These are phyloP conservation scores for Solanum infundibuliforme DNA, from an alignment of 257 asterid genomes.

Conservation along the genomic window DNA sequence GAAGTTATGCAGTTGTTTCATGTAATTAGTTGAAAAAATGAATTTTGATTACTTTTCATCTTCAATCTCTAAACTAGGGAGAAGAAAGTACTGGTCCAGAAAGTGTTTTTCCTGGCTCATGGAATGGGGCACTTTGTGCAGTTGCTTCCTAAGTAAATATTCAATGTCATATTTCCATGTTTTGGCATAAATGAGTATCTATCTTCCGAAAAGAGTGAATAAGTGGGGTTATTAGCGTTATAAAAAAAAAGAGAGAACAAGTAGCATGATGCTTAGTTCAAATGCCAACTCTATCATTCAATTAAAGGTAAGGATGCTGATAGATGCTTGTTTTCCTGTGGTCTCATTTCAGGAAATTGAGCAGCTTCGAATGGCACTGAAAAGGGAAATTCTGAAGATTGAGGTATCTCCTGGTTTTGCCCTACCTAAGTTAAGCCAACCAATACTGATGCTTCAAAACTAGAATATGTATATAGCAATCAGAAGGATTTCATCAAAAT, in stretches of 20 bases:
- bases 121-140: not conserved
- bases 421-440: not conserved
- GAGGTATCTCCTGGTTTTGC: constrained; percentile 40
- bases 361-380: constrained; percentile 55
- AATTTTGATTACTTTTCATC: not conserved
- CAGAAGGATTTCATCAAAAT: not conserved
- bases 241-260: not conserved
- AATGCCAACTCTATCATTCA: not conserved
- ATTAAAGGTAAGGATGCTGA: not conserved
- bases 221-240: not conserved
- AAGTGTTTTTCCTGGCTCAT: not conserved
- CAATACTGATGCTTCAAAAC: not conserved
- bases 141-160: not conserved
- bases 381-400: constrained; percentile 55
- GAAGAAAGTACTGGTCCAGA: not conserved
- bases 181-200: not conserved
- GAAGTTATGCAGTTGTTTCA: not conserved
- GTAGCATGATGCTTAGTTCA: not conserved
- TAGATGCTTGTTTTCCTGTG: not conserved
- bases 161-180: not conserved
- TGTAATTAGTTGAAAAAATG: not conserved
- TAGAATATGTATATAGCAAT: not conserved
- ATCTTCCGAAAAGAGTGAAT: not conserved
- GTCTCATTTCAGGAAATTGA: constrained; percentile 58
- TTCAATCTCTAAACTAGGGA: not conserved